phyloP scores from a whole-genome alignment of 345 rosid genomes.

The Mallotus nudiflorus region DNA sequence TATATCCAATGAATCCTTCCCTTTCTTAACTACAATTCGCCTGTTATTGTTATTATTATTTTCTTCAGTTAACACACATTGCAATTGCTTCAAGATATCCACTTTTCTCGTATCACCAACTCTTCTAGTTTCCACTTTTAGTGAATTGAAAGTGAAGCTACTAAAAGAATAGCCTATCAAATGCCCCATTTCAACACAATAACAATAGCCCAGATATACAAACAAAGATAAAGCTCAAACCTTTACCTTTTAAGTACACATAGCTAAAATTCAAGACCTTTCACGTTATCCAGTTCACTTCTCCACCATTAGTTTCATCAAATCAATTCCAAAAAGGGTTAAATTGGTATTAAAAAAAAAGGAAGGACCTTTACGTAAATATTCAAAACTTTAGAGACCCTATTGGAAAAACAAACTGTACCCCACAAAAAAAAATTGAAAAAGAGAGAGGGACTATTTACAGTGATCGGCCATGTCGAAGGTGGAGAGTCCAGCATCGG shows the following conservation, averaged over 20 bases:
- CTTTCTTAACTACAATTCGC: slow-evolving; percentile 44
- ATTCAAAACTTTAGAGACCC: not conserved
- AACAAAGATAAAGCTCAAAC: too few species aligned
- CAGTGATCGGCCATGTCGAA: slow-evolving; percentile 99
- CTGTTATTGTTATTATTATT: too few species aligned
- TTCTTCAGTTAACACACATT: slow-evolving; percentile 38
- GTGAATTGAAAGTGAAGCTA: slow-evolving; percentile 29
- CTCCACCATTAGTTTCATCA: slow-evolving; percentile 2
- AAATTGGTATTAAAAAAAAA: not conserved
- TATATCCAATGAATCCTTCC: slow-evolving; percentile 50
- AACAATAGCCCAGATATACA: not conserved
- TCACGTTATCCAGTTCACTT: slow-evolving; percentile 10
- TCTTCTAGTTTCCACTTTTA: slow-evolving; percentile 18
- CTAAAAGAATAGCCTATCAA: slow-evolving; percentile 23
- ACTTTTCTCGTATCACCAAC: slow-evolving; percentile 14
- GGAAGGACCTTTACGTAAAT: not conserved
- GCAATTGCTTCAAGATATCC: slow-evolving; percentile 20
- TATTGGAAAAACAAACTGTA: not conserved
- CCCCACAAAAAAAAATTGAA: too few species aligned
- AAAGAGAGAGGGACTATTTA: slow-evolving; percentile 15
- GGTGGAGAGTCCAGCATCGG: slow-evolving; percentile 87
- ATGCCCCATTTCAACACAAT: slow-evolving; percentile 31
- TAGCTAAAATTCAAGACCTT: not conserved
- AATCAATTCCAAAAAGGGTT: not conserved
- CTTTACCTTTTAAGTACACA: too few species aligned